Conservation (phyloP, 2,329 filamentous ascomycete genomes). For the Ophiostoma himal-ulmi region DNA sequence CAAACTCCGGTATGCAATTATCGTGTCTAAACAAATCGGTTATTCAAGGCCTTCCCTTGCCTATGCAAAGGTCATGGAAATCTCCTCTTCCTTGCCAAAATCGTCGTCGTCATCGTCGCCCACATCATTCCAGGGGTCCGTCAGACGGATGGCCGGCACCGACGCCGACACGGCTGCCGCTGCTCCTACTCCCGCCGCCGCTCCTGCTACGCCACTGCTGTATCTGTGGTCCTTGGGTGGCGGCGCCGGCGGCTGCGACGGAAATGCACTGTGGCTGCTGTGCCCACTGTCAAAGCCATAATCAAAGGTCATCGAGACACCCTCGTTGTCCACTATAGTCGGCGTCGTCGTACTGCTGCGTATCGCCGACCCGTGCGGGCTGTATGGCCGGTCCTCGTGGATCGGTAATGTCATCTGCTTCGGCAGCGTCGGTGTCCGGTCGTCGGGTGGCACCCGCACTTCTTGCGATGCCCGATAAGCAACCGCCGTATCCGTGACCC, state of each 20-base stretch:
- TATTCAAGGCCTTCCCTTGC: background rate
- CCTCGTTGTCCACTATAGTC: constrained; percentile 39
- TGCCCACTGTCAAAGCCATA: constrained; percentile 39
- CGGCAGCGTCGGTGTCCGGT: background rate
- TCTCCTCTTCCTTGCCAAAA: constrained; percentile 67
- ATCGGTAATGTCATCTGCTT: constrained; percentile 12
- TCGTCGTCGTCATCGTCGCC: constrained; percentile 58
- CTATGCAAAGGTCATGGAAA: constrained; percentile 75
- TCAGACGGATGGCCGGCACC: constrained; percentile 45
- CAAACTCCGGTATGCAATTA: constrained; percentile 1
- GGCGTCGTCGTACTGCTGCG: constrained; percentile 13
- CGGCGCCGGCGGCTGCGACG: constrained; percentile 28
- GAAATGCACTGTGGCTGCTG: background rate
- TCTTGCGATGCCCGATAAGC: constrained; percentile 22
- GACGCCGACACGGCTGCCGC: constrained; percentile 33
- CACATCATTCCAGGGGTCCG: constrained; percentile 64
- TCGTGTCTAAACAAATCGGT: background rate
- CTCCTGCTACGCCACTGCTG: constrained; percentile 18
- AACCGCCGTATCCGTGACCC: constrained; percentile 17
- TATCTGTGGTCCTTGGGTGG: constrained; percentile 31
- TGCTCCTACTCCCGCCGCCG: constrained; percentile 23
- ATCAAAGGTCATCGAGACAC: constrained; percentile 66
- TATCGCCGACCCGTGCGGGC: background rate
- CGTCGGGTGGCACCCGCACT: constrained; percentile 5
- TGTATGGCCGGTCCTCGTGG: constrained; percentile 8